Evolutionary conservation across 495 filamentous ascomycete species (phyloP).

Genomic region (Durotheca rogersii): DNA sequence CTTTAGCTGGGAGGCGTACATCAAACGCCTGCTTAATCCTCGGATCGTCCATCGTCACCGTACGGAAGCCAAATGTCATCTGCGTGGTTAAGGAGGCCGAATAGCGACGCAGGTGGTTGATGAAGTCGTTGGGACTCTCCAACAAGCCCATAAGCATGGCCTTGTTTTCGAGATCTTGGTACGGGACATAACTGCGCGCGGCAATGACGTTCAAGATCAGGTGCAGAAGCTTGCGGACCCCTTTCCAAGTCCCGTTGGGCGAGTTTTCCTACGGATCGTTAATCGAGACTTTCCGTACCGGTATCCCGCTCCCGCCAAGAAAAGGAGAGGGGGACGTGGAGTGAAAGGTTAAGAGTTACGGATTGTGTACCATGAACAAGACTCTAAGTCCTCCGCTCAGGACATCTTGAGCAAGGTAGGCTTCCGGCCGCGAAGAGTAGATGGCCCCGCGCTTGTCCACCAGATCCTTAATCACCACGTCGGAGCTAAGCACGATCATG

Average conservation of each 20-base stretch:
- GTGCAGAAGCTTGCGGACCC: constrained; percentile 25
- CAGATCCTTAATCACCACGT: constrained; percentile 41
- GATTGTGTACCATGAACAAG: constrained; percentile 44
- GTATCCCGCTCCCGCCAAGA: no score
- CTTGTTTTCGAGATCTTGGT: constrained; percentile 55
- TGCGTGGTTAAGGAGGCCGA: constrained; percentile 55
- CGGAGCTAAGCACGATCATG: constrained; percentile 43
- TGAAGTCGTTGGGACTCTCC: constrained; percentile 39
- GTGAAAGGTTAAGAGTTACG: constrained; percentile 33
- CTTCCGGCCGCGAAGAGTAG: constrained; percentile 49
- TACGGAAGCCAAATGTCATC: constrained; percentile 58
- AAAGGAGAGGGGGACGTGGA: no score
- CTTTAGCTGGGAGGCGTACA: no score
- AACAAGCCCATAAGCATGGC: constrained; percentile 50
- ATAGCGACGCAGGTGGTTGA: constrained; percentile 56
- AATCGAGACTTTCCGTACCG: no score
- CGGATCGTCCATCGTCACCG: constrained; percentile 48
- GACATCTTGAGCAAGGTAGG: constrained; percentile 46
- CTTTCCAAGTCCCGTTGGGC: background rate
- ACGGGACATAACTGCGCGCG: constrained; percentile 46
- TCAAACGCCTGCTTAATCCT: constrained; percentile 56
- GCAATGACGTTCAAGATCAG: constrained; percentile 46
- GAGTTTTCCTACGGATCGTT: no score
- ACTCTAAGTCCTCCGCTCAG: constrained; percentile 47
- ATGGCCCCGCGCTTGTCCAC: constrained; percentile 46